Percentiles rank a stretch among this genome's conserved stretches.
phyloP scores from a whole-genome alignment of 2,329 filamentous ascomycete species.

The Talaromyces sp. region DNA sequence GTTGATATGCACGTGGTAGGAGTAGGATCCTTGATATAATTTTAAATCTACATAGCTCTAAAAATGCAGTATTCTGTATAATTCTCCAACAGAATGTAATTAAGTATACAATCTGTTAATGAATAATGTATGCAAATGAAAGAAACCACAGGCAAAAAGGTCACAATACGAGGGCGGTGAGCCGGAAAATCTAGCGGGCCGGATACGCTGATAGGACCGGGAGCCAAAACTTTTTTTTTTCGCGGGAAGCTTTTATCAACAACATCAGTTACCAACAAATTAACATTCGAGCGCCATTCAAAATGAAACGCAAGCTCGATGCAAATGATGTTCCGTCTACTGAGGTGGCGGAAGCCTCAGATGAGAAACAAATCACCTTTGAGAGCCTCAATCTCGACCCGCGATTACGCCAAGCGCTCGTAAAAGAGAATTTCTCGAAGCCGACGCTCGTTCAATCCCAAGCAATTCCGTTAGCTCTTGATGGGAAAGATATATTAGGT shows the following conservation, averaged over 20 bases:
- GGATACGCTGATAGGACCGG: not conserved
- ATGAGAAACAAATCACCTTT: constrained; percentile 53
- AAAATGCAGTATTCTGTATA: too few relatives aligned
- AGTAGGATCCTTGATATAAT: too few relatives aligned
- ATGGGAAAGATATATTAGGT: constrained; percentile 79
- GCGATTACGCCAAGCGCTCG: constrained; percentile 78
- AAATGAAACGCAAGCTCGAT: constrained; percentile 48
- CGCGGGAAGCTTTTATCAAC: constrained; percentile 9
- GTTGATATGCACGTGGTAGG: too few relatives aligned
- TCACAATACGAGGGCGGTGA: constrained; percentile 5
- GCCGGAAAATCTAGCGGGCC: constrained; percentile 11
- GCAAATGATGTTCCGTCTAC: constrained; percentile 41
- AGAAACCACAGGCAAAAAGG: not conserved
- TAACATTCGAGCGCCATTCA: not conserved
- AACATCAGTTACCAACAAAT: not conserved
- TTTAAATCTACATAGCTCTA: too few relatives aligned
- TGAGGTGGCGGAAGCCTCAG: constrained; percentile 21
- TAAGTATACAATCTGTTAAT: too few relatives aligned
- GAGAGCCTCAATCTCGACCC: constrained; percentile 74
- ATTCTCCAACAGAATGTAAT: too few relatives aligned
- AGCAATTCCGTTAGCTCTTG: constrained; percentile 80
- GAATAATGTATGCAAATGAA: too few relatives aligned
- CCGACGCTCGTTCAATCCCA: constrained; percentile 86
- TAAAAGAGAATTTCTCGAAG: constrained; percentile 73
- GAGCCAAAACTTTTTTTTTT: constrained; percentile 8